Evolutionary conservation across 306 rosid species (phyloP).

Genomic region (Benincasa hispida): DNA sequence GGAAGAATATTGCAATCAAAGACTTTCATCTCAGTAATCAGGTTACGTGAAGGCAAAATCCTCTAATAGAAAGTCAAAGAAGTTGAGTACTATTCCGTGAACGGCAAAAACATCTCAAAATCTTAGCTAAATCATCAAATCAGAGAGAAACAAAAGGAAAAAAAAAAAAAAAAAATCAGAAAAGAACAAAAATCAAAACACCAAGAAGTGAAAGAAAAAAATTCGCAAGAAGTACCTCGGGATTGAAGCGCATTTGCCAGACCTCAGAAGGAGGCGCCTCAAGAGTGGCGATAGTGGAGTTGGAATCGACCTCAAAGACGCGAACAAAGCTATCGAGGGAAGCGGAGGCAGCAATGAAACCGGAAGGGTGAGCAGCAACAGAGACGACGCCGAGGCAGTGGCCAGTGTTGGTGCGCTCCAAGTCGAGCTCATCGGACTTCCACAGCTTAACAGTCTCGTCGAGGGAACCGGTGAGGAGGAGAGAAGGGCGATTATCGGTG

Average conservation of each 20-base stretch:
- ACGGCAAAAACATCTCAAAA: background rate
- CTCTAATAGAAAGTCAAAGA: background rate
- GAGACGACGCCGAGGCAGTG: slow-evolving; percentile 97
- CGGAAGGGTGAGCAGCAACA: slow-evolving; percentile 88
- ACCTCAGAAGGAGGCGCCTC: slow-evolving; percentile 98
- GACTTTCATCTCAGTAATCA: background rate
- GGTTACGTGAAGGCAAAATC: background rate
- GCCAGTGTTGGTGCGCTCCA: slow-evolving; percentile 66
- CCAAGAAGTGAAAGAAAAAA: background rate
- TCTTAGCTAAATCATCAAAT: background rate
- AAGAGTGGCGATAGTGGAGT: slow-evolving; percentile 72
- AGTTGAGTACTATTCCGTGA: background rate
- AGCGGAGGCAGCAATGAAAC: slow-evolving; percentile 76
- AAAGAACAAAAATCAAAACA: background rate
- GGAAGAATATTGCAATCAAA: background rate
- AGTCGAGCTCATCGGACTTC: slow-evolving; percentile 71
- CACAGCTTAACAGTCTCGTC: slow-evolving; percentile 91
- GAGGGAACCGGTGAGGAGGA: slow-evolving; percentile 81
- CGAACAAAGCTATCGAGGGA: slow-evolving; percentile 93
- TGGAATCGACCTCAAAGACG: slow-evolving; percentile 81
- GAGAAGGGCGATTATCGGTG: slow-evolving; percentile 53
- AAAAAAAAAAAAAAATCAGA: too few relatives aligned
- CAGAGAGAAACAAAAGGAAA: background rate
- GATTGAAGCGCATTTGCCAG: slow-evolving; percentile 93
- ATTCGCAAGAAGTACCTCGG: slow-evolving; percentile 32